Base-by-base conservation (phyloP, 192 early-diverging fungal genomes). In the Gorgonomyces haynaldii region DNA sequence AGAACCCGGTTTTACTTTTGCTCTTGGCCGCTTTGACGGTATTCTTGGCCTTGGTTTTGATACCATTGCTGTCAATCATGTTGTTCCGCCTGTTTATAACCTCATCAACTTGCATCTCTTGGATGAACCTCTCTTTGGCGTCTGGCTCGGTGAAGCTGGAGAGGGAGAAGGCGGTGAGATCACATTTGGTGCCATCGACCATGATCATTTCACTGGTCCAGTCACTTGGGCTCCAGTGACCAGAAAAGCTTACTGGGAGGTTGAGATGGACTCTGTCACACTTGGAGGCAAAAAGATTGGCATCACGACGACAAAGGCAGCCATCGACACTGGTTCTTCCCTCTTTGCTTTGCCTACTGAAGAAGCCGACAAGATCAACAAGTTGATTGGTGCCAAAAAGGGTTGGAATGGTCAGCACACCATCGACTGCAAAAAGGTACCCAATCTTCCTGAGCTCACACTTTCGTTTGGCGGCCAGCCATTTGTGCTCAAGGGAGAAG, bases 211-310 rank as follows among this genome's bases (percentile, higher is more conserved):
- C 61, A 65, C 48, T 13, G 51, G 32, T 25, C 12, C 42, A 54
- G 17, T 24, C 37, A 12, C 5, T 15, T 98, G 85, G 83, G 81
- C 88, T 39, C 75, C 85, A 17, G 82, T 98, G 46, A 71, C 77
- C 31, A 82, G 90, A 56, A 89, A 90, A 66, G 91, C 79, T 0
- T 98, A 98, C 70, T 98, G 95, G 95, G 95, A 98, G 66, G 88
- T 96, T 37, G 80, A 82, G 23, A 65, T 98, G 13, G 67, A 83
- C 45, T 70, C 79, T 49, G 73, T 89, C 38, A 74, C 65, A 37
- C 76, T 96, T 50, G 90, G 81, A 48, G 86, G 81, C 31, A 77
- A 82, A n/a, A 69, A 78, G 20, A 57, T 90, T 7, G 32, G 36
- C 19, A 16, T 70, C 10, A 60, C 53, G 5, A 40, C 48, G 56